These are phyloP conservation scores for Leishmania tropica DNA, from an alignment of 208 protist genomes.

Conservation along the genomic window DNA sequence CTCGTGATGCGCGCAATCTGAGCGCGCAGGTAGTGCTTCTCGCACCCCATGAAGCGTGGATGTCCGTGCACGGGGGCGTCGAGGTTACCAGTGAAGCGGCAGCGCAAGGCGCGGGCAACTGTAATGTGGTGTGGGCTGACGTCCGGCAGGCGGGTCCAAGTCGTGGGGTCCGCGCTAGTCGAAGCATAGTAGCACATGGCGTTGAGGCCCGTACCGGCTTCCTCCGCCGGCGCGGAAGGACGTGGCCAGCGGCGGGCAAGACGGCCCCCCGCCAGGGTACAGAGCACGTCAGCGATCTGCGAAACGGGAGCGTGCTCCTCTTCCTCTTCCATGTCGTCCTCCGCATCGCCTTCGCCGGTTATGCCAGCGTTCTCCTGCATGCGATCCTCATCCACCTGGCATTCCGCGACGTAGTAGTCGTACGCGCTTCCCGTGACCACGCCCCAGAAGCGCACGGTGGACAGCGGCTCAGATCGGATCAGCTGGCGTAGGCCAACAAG, in stretches of 20 bases:
- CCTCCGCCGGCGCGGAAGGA: conserved; percentile 49
- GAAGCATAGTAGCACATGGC: conserved; percentile 91
- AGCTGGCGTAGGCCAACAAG: conserved; percentile 89
- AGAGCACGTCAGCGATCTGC: conserved; percentile 76
- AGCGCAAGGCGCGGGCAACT: conserved; percentile 77
- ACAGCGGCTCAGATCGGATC: conserved; percentile 78
- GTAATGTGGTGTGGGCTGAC: conserved; percentile 92
- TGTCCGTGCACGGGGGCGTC: conserved; percentile 82
- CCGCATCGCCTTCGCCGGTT: conserved; percentile 57
- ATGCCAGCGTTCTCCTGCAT: conserved; percentile 30
- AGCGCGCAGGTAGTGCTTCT: conserved; percentile 94
- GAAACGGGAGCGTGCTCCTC: conserved; percentile 71
- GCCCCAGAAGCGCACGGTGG: conserved; percentile 87
- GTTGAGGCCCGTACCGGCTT: conserved; percentile 85
- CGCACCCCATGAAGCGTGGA: conserved; percentile 92
- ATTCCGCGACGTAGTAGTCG: conserved; percentile 94
- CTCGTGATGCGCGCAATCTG: conserved; percentile 95
- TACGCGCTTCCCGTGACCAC: conserved; percentile 74
- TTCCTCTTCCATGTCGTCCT: conserved; percentile 58
- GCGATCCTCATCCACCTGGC: conserved; percentile 69
- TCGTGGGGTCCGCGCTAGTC: conserved; percentile 67
- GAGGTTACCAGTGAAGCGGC: conserved; percentile 93
- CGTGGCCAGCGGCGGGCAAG: conserved; percentile 40
- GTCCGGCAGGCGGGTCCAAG: conserved; percentile 90
- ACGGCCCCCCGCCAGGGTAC: conserved; percentile 34